Evolutionary conservation across 73 alveolate species (phyloP), one percentile per base, ranked within the genome.

Genomic region (Tetrahymena thermophila): DNA sequence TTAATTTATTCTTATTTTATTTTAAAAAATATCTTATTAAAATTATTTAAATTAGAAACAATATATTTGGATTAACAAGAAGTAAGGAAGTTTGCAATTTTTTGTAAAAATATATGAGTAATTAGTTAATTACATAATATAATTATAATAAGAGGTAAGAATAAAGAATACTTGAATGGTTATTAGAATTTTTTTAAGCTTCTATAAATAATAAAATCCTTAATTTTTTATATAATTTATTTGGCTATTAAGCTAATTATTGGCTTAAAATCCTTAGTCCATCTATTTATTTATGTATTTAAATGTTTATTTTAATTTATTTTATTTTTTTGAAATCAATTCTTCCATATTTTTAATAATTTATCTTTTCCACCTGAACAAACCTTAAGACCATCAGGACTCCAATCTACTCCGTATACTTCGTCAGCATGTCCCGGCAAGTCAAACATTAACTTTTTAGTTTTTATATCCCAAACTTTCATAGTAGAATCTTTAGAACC

Each of bases 391-490:
- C 99, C 99, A 96, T 99, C 99, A 28, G 99, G 99, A 85, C 99
- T 98, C 99, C 99, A 99, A 97, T 99, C 99, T 56, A 99, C 99
- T 10, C 99, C 99, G 96, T 97, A 99, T 31, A 99, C 99, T 96
- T 99, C 99, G 97, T 99, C 99, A 21, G 99, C 99, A 89, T 98
- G 99, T 38, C 99, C 99, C 0, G 99, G 99, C 42, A 98, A 95
- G n/a, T 98, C 98, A 89, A 96, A 98, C 98, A 97, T 98, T 94
- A 98, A 97, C 96, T 98, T 99, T 94, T 98, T 97, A 84, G 98
- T 98, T 84, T 97, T 98, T 93, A 99, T 96, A 96, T 98, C 99
- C 99, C 99, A 99, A 35, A 99, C 97, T 95, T 99, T 99, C 43
- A 99, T 97, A 2, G 99, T 99, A 85, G 99, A 96, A 97, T 99